These are phyloP conservation scores for Scenedesmus sp. DNA, from an alignment of 163 green algal genomes.

Conservation along the genomic window DNA sequence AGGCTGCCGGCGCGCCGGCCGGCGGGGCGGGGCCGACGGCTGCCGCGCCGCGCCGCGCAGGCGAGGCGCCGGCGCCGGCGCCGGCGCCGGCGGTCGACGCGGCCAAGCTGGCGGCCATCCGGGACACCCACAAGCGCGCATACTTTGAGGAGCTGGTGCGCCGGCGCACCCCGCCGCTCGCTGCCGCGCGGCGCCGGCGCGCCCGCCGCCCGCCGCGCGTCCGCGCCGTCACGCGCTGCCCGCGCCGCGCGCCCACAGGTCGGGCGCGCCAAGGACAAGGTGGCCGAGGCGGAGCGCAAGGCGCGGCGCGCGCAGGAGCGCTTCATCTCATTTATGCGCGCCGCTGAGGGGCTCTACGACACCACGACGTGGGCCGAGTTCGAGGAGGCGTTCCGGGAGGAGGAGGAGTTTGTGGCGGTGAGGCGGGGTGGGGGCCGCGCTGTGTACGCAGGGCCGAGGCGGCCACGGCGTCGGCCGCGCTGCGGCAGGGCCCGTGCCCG, in stretches of 20 bases:
- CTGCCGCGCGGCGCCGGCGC: no score
- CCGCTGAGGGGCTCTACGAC: constrained; percentile 50
- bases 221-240: no score
- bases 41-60: neutral
- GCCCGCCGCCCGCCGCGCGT: no score
- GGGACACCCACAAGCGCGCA: constrained; percentile 54
- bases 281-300: constrained; percentile 58
- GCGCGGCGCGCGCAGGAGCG: constrained; percentile 59
- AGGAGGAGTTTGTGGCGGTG: constrained; percentile 76
- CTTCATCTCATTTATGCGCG: constrained; percentile 56
- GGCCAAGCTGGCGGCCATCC: constrained; percentile 22
- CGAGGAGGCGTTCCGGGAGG: constrained; percentile 52
- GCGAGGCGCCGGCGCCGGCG: neutral
- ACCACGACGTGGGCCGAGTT: constrained; percentile 77
- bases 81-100: neutral
- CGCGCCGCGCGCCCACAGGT: constrained; percentile 21
- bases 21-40: no score
- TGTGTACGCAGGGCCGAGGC: no score
- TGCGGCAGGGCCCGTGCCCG: no score
- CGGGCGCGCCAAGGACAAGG: constrained; percentile 61
- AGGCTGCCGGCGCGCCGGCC: constrained; percentile 1
- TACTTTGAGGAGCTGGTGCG: constrained; percentile 76
- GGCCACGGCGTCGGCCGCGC: no score
- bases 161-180: neutral
- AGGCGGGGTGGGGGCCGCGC: no score